phyloP scores from a whole-genome alignment of 306 rosid genomes.

The Pterocarpus santalinus region DNA sequence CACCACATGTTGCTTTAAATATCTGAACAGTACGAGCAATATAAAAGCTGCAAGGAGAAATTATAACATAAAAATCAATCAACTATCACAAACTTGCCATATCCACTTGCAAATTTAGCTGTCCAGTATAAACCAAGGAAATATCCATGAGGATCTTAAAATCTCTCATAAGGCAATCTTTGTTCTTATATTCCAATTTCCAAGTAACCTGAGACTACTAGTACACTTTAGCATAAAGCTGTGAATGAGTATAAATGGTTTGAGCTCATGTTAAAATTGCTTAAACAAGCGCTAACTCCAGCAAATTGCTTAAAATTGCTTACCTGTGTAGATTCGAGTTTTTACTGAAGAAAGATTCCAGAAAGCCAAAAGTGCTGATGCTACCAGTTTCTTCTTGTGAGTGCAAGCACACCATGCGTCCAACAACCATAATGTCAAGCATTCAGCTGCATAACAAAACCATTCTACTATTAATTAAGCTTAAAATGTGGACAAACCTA shows the following conservation, averaged over 20 bases:
- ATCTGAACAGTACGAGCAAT: conserved; percentile 70
- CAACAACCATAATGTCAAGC: conserved; percentile 60
- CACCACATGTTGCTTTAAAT: conserved; percentile 62
- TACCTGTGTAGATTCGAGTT: conserved; percentile 82
- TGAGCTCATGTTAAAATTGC: conserved; percentile 13
- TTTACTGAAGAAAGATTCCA: conserved; percentile 83
- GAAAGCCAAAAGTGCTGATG: conserved; percentile 63
- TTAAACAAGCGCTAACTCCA: not conserved
- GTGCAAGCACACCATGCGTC: conserved; percentile 83
- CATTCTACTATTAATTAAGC: conserved; percentile 3
- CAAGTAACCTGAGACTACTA: not conserved
- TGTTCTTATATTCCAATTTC: not conserved
- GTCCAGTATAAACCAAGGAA: not conserved
- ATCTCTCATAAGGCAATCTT: not conserved
- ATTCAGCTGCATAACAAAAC: conserved; percentile 58
- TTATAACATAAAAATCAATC: conserved; percentile 34
- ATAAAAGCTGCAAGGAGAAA: conserved; percentile 72
- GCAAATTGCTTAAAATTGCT: not conserved
- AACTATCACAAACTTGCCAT: conserved; percentile 10
- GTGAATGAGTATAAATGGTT: not conserved
- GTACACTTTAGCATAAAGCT: not conserved
- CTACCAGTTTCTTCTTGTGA: conserved; percentile 77
- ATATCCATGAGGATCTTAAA: conserved; percentile 4
- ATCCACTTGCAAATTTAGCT: conserved; percentile 2
- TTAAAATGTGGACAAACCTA: conserved; percentile 18